A percentile compares a stretch with the other conserved stretches of the same genome.
These are phyloP conservation scores for Gliomastix tumulicola DNA, from an alignment of 2,329 filamentous ascomycete genomes.

Conservation along the genomic window DNA sequence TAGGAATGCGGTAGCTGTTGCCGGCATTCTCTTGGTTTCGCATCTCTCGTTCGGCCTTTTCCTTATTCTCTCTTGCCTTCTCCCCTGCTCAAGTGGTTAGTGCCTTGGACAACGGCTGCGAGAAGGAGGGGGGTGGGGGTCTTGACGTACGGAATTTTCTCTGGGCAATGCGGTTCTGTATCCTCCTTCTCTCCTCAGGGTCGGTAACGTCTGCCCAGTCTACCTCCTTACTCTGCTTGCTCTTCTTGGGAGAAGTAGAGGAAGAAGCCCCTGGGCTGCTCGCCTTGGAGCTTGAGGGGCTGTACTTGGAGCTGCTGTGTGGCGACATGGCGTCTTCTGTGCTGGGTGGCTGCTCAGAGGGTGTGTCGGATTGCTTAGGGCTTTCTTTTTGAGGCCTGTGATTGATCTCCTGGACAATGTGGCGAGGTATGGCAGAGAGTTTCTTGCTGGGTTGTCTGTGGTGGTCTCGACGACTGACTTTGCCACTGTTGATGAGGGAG, in stretches of 20 bases:
- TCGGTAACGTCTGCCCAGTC: slow-evolving; percentile 67
- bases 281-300: slow-evolving; percentile 1
- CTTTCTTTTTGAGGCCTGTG: not conserved
- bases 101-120: no score
- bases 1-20: slow-evolving; percentile 56
- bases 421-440: not conserved
- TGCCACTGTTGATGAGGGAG: no score
- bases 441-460: not conserved
- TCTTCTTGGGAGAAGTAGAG: slow-evolving; percentile 19
- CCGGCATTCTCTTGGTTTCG: slow-evolving; percentile 59
- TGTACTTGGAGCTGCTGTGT: not conserved
- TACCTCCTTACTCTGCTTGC: slow-evolving; percentile 39
- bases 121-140: not conserved
- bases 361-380: no score
- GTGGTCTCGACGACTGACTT: no score
- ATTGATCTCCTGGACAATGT: slow-evolving; percentile 1
- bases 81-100: slow-evolving; percentile 45
- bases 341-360: not conserved
- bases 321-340: not conserved
- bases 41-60: slow-evolving; percentile 55
- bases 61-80: slow-evolving; percentile 61
- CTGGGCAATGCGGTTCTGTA: slow-evolving; percentile 71
- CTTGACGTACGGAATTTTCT: slow-evolving; percentile 63
- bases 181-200: slow-evolving; percentile 63
- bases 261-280: slow-evolving; percentile 2